phyloP scores from a whole-genome alignment of 805 yeast genomes.

The Metschnikowia borealis region DNA sequence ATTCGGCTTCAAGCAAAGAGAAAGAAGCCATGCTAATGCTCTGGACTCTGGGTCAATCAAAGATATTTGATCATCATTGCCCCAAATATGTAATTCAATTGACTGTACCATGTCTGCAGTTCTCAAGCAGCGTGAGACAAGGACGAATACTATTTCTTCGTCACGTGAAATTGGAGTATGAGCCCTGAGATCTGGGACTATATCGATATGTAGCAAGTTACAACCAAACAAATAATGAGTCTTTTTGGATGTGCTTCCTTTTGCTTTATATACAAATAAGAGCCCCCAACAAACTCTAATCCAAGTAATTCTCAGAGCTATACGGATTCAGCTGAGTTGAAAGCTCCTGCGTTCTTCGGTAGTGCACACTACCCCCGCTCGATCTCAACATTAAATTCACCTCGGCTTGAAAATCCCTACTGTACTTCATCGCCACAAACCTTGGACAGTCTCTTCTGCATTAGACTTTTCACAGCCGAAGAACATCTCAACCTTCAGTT shows the following conservation, averaged over 20 bases:
- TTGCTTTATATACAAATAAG: background rate
- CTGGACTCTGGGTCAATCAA: conserved; percentile 49
- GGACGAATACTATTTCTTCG: background rate
- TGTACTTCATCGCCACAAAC: background rate
- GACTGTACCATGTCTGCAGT: background rate
- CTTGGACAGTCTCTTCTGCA: background rate
- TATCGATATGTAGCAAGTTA: background rate
- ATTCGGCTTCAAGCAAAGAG: conserved; percentile 17
- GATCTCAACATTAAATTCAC: background rate
- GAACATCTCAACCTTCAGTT: background rate
- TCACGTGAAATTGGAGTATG: background rate
- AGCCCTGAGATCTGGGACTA: background rate
- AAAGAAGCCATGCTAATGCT: conserved; percentile 44
- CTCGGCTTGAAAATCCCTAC: conserved; percentile 2
- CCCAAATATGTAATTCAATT: conserved; percentile 52
- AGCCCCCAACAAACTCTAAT: background rate
- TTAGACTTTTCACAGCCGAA: background rate
- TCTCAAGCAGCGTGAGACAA: background rate
- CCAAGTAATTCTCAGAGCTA: background rate
- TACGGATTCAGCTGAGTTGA: background rate
- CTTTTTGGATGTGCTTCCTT: background rate
- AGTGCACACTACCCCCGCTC: conserved; percentile 2
- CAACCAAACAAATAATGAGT: background rate
- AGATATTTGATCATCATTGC: conserved; percentile 36
- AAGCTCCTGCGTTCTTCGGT: background rate